Evolutionary conservation across 2,329 filamentous ascomycete genomes (phyloP), one percentile per base, ranked within the genome.

Genomic region (Paecilomyces sp.): DNA sequence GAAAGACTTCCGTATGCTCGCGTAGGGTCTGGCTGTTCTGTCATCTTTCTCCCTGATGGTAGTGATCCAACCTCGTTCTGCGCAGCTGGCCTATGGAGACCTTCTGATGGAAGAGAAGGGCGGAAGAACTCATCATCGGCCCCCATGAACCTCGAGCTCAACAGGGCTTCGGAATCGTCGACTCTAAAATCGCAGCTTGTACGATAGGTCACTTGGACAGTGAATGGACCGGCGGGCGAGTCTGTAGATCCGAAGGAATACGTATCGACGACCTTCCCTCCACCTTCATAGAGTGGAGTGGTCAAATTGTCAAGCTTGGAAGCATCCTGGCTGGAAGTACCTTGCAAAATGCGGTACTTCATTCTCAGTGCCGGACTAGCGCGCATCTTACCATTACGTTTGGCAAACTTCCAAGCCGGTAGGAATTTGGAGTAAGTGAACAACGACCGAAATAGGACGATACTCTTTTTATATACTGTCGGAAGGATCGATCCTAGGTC

Each of bases 401-500:
- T 88, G 69, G 89, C 86, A 69, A 96, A 89, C 76, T 88, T 95
- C 87, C 89, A 96, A 25, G 89, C 87, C 2, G 94, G 94, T 62
- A 96, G 79, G 62, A 97, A 84, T 67, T 90, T 88, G 50, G 91
- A 85, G 58, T 90, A 89, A 56, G 90, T 86, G 73, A 90, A 96
- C 54, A 99, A 82, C 1, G 92, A 92, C 61, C 94, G 85, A 76
- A 97, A 97, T 67, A 97, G 86, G 65, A 97, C 89, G 64, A 99
- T 96, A 67, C 90, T 91, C 77, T 96, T 94, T 78, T 99, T 99
- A 82, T 99, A 99, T 60, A 96, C 87, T 57, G 91, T 93, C 13
- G 94, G 92, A 57, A 97, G 79, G 33, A 84, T 79, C 54, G 84
- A 80, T 57, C 76, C 80, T 57, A 86, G 74, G 61, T 86, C 83